Percentiles rank a stretch among this genome's conserved stretches.
phyloP scores from a whole-genome alignment of 352 stramenopile genomes.

The Pythium periplocum region DNA sequence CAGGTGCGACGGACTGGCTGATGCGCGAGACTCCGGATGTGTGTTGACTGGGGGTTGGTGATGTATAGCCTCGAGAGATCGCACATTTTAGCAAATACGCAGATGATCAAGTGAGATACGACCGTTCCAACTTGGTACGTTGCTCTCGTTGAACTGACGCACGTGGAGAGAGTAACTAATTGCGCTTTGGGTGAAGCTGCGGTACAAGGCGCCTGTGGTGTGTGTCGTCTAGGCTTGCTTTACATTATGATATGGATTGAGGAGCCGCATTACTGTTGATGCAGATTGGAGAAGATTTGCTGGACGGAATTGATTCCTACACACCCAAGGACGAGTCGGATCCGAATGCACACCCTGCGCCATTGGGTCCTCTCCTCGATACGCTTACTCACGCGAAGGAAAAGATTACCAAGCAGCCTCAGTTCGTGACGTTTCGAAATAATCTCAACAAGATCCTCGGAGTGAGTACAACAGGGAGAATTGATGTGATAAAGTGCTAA shows the following conservation, averaged over 20 bases:
- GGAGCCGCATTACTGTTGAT: neutral
- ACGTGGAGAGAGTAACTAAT: too few relatives aligned
- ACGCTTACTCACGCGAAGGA: slow-evolving; percentile 42
- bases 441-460: slow-evolving; percentile 84
- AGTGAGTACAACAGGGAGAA: slow-evolving; percentile 19
- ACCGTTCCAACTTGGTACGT: slow-evolving; percentile 59
- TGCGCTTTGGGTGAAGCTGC: too few relatives aligned
- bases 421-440: slow-evolving; percentile 74
- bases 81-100: slow-evolving; percentile 59
- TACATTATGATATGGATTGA: too few relatives aligned
- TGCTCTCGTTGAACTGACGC: neutral
- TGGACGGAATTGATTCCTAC: slow-evolving; percentile 54
- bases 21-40: neutral
- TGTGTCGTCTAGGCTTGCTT: too few relatives aligned
- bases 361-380: slow-evolving; percentile 41
- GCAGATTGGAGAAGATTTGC: slow-evolving; percentile 48
- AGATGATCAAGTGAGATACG: slow-evolving; percentile 38
- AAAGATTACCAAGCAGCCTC: slow-evolving; percentile 14
- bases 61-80: slow-evolving; percentile 47
- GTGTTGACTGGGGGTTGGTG: neutral
- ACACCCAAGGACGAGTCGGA: slow-evolving; percentile 46
- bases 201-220: too few relatives aligned
- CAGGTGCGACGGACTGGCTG: slow-evolving; percentile 7
- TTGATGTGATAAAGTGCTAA: too few relatives aligned
- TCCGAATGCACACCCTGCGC: slow-evolving; percentile 33